Conservation (phyloP, 2,329 filamentous ascomycete genomes). For the Clarireedia paspali region DNA sequence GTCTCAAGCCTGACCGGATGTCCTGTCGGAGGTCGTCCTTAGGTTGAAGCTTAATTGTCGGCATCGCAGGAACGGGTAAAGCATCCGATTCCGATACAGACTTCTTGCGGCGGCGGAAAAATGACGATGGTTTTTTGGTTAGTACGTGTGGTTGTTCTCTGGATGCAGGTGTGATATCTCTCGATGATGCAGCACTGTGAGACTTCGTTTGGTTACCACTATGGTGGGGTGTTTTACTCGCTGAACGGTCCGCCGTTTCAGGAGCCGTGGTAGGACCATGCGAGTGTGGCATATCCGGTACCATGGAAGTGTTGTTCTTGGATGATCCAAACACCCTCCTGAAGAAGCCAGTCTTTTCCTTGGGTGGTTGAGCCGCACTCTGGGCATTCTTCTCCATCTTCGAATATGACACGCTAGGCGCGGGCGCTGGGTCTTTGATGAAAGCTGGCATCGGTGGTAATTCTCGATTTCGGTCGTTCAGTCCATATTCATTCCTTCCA, state of each 20-base stretch:
- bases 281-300: constrained; percentile 27
- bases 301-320: constrained; percentile 38
- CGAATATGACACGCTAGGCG: constrained; percentile 43
- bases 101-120: constrained; percentile 91
- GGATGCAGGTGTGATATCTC: constrained; percentile 23
- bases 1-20: constrained; percentile 1
- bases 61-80: constrained; percentile 42
- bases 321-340: constrained; percentile 76
- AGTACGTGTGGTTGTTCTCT: constrained; percentile 36
- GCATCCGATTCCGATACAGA: constrained; percentile 65
- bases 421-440: constrained; percentile 42
- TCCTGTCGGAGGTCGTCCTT: constrained; percentile 16
- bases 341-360: constrained; percentile 82
- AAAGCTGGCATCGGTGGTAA: constrained; percentile 29
- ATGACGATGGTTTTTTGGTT: constrained; percentile 88
- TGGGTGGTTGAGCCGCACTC: constrained; percentile 38
- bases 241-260: constrained; percentile 34
- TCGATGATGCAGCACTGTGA: constrained; percentile 18
- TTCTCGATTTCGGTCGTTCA: constrained; percentile 24
- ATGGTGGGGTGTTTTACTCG: constrained; percentile 33
- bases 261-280: constrained; percentile 31
- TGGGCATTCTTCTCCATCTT: constrained; percentile 35
- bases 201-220: constrained; percentile 42
- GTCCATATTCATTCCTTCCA: constrained; percentile 29
- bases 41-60: constrained; percentile 17